Evolutionary conservation across 192 early-diverging fungal species (phyloP), one percentile per base, ranked within the genome.

Genomic region (Podila epicladia): DNA sequence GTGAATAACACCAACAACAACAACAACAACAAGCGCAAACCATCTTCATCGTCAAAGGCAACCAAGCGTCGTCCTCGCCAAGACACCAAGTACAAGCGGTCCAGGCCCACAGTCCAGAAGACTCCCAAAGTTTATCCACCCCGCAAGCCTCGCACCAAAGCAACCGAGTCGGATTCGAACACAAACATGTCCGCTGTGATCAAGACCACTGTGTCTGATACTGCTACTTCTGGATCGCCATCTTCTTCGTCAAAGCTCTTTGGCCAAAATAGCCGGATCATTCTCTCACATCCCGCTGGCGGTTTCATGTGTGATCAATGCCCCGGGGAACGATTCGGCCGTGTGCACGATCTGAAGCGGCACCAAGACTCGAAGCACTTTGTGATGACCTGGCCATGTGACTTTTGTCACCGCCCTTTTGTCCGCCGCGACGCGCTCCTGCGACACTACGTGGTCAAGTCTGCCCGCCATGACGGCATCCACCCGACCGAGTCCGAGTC

Each of bases 41-140:
- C 0, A 22, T 7, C 53, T 24, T 55, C 24, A 22, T 53, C 50
- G 0, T 53, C 50, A 61, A 62, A 62, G 31, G 19, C 60, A 62
- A 15, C 60, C 17, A 62, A 28, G 51, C 49, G 11, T 69, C 67
- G 62, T 62, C 66, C 9, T 67, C 74, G 6, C 74, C 35, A 37
- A 37, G 74, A n/a, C 26, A 12, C 55, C 60, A 62, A 58, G 13
- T 0, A 45, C 41, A 45, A 45, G 41, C 41, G 41, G 15, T 15
- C 41, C 41, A 77, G 60, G 35, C 15, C 62, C 12, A 13, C 60
- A 4, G 45, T 48, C 33, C 63, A 71, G 26, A 64, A 45, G 58
- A 50, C 45, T 11, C 74, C 69, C 37, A 77, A 77, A 53, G 68
- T 77, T 41, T 77, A 77, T 58, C 74, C 74, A 31, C 68, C 53